A percentile compares a stretch with the other conserved stretches of the same genome.
phyloP scores from a whole-genome alignment of 495 filamentous ascomycete genomes.

The Lindgomyces ingoldianus region DNA sequence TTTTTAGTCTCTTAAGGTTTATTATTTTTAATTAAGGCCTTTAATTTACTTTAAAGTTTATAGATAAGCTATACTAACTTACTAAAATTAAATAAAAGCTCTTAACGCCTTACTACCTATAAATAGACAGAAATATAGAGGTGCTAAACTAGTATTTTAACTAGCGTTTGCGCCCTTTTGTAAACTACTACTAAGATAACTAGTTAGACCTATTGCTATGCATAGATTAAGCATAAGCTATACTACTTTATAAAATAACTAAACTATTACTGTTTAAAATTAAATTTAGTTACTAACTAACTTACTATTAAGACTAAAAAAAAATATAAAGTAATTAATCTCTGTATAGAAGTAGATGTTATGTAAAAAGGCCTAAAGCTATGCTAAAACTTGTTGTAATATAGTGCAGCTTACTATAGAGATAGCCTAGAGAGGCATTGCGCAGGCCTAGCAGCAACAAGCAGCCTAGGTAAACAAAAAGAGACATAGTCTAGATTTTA shows the following conservation, averaged over 20 bases:
- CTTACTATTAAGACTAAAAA: neutral
- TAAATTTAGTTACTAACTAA: neutral
- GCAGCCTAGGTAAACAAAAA: no score
- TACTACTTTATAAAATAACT: neutral
- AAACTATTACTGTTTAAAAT: neutral
- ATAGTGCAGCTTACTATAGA: no score
- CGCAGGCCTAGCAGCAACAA: no score
- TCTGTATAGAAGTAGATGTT: no score
- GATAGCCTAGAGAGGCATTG: no score
- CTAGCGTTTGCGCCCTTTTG: neutral
- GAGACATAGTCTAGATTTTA: no score
- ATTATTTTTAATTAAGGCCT: constrained; percentile 36
- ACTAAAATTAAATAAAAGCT: constrained; percentile 23
- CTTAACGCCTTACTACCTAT: constrained; percentile 32
- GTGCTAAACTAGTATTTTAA: constrained; percentile 21
- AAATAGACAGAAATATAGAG: constrained; percentile 40
- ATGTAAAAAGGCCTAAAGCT: no score
- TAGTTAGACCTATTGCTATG: neutral
- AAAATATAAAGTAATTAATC: neutral
- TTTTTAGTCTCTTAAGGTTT: constrained; percentile 20
- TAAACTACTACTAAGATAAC: neutral
- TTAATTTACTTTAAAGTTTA: constrained; percentile 32
- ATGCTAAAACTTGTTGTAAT: no score
- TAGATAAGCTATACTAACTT: constrained; percentile 26
- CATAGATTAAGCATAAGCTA: constrained; percentile 2